Conservation (phyloP, 176 grass and related monocot species). For the Cenchrus purpureus region DNA sequence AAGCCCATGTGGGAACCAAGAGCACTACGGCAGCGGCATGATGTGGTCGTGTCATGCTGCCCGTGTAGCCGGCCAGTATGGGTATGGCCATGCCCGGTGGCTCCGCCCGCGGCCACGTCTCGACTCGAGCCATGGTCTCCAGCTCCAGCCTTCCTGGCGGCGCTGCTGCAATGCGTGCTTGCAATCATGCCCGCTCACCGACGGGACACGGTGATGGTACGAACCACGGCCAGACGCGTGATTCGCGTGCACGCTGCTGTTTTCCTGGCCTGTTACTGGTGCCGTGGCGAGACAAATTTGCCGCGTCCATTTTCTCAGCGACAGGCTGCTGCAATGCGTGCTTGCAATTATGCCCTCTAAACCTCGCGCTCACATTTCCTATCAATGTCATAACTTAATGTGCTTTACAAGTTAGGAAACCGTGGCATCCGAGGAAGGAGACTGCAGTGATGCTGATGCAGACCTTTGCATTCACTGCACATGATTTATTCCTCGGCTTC, state of each 20-base stretch:
- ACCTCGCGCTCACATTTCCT: not conserved
- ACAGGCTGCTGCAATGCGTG: no score
- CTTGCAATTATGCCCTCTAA: no score
- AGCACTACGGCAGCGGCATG: not conserved
- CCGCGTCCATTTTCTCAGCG: no score
- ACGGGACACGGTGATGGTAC: constrained; percentile 1
- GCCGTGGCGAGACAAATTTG: not conserved
- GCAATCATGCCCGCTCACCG: constrained; percentile 2
- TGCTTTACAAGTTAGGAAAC: not conserved
- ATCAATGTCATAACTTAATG: not conserved
- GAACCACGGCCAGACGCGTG: not conserved
- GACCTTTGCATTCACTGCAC: no score
- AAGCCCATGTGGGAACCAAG: constrained; percentile 19
- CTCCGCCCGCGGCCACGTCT: constrained; percentile 1
- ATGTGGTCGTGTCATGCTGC: not conserved
- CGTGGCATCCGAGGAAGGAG: no score
- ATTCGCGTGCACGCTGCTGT: not conserved
- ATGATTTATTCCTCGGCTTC: no score
- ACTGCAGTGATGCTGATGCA: no score
- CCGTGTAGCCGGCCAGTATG: not conserved
- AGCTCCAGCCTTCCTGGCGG: not conserved
- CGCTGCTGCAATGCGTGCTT: not conserved
- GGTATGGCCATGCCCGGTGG: not conserved
- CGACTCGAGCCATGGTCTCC: not conserved
- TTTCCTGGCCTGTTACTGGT: not conserved